Percentiles rank a stretch among this genome's conserved stretches.
Evolutionary conservation across 1,284 basidiomycete species (phyloP).

Genomic region (Schizophyllum amplum): DNA sequence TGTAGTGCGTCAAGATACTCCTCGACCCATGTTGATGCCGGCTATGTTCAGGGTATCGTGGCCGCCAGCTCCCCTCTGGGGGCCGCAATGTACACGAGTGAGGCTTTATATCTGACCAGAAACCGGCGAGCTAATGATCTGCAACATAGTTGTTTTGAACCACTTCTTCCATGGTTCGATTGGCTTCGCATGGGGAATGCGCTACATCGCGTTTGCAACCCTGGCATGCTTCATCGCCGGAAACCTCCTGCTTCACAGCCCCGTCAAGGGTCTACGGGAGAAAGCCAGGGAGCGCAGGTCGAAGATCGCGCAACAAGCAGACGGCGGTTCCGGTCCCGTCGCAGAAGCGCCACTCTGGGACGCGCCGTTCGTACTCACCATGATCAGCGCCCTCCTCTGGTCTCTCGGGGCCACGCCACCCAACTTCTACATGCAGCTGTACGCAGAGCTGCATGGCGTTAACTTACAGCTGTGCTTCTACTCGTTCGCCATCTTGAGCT

Average conservation of each 20-base stretch:
- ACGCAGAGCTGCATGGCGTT: conserved; percentile 19
- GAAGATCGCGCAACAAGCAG: too few species aligned
- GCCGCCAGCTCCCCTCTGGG: conserved; percentile 15
- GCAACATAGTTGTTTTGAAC: conserved; percentile 14
- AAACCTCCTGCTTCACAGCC: conserved; percentile 15
- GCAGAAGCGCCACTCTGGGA: conserved; percentile 9
- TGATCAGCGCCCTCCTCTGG: conserved; percentile 15
- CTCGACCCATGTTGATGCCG: conserved; percentile 2
- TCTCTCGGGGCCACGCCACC: conserved; percentile 21
- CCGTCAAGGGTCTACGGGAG: too few species aligned
- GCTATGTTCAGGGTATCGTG: conserved; percentile 13
- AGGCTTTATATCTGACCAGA: background rate
- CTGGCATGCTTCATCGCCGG: conserved; percentile 15
- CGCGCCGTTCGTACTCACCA: conserved; percentile 16
- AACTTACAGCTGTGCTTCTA: conserved; percentile 21
- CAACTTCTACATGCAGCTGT: conserved; percentile 21
- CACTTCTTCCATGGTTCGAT: conserved; percentile 14
- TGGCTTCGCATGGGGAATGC: conserved; percentile 18
- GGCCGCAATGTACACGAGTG: conserved; percentile 16
- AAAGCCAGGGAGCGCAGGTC: too few species aligned
- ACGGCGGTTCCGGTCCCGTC: too few species aligned
- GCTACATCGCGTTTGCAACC: conserved; percentile 15
- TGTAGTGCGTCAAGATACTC: background rate
- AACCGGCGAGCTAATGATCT: background rate
- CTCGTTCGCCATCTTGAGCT: conserved; percentile 19